These are phyloP conservation scores for Phytophthora citricola DNA, from an alignment of 352 stramenopile genomes.

Conservation along the genomic window DNA sequence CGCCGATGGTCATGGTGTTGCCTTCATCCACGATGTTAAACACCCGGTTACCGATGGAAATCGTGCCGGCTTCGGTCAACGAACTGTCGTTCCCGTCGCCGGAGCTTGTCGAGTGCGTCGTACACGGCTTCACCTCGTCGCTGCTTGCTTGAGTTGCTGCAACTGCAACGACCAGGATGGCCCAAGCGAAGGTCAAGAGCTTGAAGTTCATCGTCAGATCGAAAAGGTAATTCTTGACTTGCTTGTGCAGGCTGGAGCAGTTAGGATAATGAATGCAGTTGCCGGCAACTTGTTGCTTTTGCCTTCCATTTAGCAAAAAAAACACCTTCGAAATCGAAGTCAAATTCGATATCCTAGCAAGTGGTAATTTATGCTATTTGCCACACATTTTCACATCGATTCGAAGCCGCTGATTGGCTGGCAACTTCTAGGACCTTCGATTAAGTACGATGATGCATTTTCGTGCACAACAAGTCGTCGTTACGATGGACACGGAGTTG, in stretches of 20 bases:
- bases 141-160: neutral
- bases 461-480: neutral
- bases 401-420: neutral
- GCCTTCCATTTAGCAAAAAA: too few relatives aligned
- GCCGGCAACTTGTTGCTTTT: neutral
- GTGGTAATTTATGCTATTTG: too few relatives aligned
- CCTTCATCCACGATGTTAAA: constrained; percentile 14
- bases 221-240: neutral
- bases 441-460: too few relatives aligned
- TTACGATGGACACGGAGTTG: constrained; percentile 33
- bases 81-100: neutral
- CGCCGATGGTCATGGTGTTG: constrained; percentile 23
- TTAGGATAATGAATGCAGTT: constrained; percentile 14
- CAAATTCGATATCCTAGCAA: neutral
- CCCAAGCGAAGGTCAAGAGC: neutral
- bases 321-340: neutral
- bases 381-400: too few relatives aligned
- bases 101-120: constrained; percentile 1
- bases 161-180: neutral
- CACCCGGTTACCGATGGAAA: constrained; percentile 27
- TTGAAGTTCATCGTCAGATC: constrained; percentile 8
- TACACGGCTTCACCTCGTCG: constrained; percentile 1
- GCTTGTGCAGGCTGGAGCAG: neutral
- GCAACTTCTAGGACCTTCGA: too few relatives aligned
- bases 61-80: constrained; percentile 17